Base-by-base conservation (phyloP, 2,329 filamentous ascomycete species). In the Fusarium temperatum region DNA sequence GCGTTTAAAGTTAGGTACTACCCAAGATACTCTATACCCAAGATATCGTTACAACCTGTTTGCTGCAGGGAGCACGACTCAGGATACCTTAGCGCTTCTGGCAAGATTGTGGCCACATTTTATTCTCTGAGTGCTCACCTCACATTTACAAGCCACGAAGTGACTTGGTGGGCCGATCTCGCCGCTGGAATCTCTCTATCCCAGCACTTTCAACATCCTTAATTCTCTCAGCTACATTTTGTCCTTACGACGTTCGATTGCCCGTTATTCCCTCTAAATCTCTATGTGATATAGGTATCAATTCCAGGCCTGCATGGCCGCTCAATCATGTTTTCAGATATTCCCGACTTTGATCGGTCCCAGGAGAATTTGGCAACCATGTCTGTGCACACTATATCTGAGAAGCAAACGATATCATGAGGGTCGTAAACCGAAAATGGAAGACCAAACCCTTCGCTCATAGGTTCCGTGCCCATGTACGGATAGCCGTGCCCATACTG, bases 21-120 rank as follows among this genome's bases (percentile, higher is more conserved):
- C 35, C 35, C 17, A 18, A 36, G 35, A 18, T 36, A 36, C 35
- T 18, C 17, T 14, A 15, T 35, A 48, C 10, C 20, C 30, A 35
- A 38, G 24, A 26, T 39, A 54, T 64, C 41, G 42, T 32, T n/a
- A 24, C 24, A 56, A 42, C 48, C 41, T 55, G 63, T 39, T 36
- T 26, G 48, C n/a, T 53, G 48, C 72, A 75, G 65, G 74, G 65
- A 64, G 66, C 74, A 76, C 75, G 75, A 78, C 75, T 77, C 75
- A 75, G 74, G 67, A 48, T 65, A 56, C 42, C 57, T 53, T 53
- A 36, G 58, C 68, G 45, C 54, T 63, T 54, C 55, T 70, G 50
- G 62, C 66, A 75, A 56, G 69, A 63, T 75, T 72, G 48, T 61
- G 45, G 62, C 64, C 73, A 61, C 72, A 41, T 35, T 44, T 13